phyloP scores from a whole-genome alignment of 1,284 basidiomycete species.

The Ustilago xerochloae region DNA sequence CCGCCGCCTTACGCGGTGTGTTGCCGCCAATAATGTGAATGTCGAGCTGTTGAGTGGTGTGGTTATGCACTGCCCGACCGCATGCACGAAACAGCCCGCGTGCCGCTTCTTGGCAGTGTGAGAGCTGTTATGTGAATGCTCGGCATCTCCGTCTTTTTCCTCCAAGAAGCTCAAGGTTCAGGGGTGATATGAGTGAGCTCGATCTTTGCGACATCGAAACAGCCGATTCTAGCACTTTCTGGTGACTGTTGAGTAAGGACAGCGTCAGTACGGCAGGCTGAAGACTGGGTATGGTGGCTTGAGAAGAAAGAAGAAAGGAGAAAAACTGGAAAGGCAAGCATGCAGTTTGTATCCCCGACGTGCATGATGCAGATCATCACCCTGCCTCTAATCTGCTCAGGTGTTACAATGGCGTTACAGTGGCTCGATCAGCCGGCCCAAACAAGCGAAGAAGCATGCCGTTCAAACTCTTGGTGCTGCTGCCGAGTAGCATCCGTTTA shows the following conservation, averaged over 20 bases:
- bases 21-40: background rate
- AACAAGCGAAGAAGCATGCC: too few relatives aligned
- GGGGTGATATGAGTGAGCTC: too few relatives aligned
- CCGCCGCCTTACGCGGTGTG: too few relatives aligned
- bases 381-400: background rate
- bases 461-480: background rate
- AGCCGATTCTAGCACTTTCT: too few relatives aligned
- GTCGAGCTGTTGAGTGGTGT: background rate
- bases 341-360: constrained; percentile 16
- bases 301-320: background rate
- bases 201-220: too few relatives aligned
- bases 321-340: background rate
- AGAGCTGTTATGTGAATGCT: background rate
- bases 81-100: background rate
- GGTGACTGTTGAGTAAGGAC: too few relatives aligned
- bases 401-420: too few relatives aligned
- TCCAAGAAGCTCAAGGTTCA: background rate
- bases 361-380: constrained; percentile 25
- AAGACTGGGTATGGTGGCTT: background rate
- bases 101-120: background rate
- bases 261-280: too few relatives aligned
- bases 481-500: background rate
- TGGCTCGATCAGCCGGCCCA: too few relatives aligned
- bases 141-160: background rate
- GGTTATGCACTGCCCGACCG: background rate